Percentiles rank a stretch among this genome's conserved stretches.
phyloP scores from a whole-genome alignment of 1,139 yeast species.

The Geotrichum restrictum region DNA sequence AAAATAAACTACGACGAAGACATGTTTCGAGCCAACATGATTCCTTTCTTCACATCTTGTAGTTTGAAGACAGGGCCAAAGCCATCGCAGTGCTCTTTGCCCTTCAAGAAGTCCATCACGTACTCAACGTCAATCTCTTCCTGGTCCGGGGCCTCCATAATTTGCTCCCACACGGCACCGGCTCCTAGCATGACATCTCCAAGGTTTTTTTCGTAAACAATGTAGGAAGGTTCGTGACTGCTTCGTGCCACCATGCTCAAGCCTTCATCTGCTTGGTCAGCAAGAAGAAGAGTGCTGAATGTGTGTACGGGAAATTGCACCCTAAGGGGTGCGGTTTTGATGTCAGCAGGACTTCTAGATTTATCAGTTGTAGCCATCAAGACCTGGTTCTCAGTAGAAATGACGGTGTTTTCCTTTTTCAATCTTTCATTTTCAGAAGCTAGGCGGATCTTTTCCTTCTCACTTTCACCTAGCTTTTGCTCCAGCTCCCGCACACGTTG shows the following conservation, averaged over 20 bases:
- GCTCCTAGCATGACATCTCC: constrained; percentile 52
- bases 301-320: constrained; percentile 29
- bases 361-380: constrained; percentile 36
- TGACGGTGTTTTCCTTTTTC: constrained; percentile 51
- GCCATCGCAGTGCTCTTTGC: constrained; percentile 74
- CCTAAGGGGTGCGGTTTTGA: constrained; percentile 17
- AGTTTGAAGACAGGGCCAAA: constrained; percentile 69
- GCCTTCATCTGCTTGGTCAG: constrained; percentile 24
- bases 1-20: neutral
- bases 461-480: constrained; percentile 55
- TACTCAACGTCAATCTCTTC: constrained; percentile 51
- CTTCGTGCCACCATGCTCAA: constrained; percentile 5
- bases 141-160: constrained; percentile 45
- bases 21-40: constrained; percentile 22
- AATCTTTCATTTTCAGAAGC: constrained; percentile 53
- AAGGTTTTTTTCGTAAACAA: constrained; percentile 35
- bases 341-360: constrained; percentile 3
- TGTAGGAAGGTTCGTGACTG: constrained; percentile 24
- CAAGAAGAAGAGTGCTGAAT: constrained; percentile 28
- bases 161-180: constrained; percentile 77
- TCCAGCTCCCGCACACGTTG: constrained; percentile 66
- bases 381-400: constrained; percentile 58
- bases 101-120: constrained; percentile 58
- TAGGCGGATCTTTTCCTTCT: constrained; percentile 53
- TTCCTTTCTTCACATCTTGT: constrained; percentile 28